These are phyloP conservation scores for Penicillium daleae DNA, from an alignment of 495 filamentous ascomycete genomes.

Conservation along the genomic window DNA sequence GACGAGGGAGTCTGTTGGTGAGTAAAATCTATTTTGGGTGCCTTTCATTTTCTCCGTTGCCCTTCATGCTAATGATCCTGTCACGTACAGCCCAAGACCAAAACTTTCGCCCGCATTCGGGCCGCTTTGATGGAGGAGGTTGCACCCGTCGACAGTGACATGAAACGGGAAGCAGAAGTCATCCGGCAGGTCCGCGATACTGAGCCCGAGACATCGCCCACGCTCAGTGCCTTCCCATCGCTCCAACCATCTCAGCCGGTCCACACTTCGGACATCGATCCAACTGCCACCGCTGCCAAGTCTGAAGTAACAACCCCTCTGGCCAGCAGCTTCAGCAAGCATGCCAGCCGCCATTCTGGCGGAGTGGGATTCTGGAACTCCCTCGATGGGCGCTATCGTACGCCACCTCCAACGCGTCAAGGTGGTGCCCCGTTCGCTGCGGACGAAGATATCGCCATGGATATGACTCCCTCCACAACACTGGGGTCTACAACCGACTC, in stretches of 20 bases:
- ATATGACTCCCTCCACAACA: conserved; percentile 65
- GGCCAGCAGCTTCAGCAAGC: conserved; percentile 71
- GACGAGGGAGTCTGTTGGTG: conserved; percentile 87
- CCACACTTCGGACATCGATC: conserved; percentile 56
- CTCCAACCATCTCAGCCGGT: conserved; percentile 55
- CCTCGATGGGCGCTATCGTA: conserved; percentile 65
- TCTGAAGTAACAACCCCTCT: conserved; percentile 46
- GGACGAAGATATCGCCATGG: conserved; percentile 78
- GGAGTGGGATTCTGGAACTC: conserved; percentile 81
- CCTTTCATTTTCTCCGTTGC: neutral
- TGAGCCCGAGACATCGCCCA: conserved; percentile 50
- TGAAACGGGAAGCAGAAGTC: conserved; percentile 90
- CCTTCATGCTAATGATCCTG: neutral
- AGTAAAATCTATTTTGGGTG: conserved; percentile 23
- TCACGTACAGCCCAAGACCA: conserved; percentile 79
- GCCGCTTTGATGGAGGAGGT: conserved; percentile 88
- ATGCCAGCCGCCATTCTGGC: conserved; percentile 69
- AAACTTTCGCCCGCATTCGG: conserved; percentile 89
- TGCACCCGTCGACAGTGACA: conserved; percentile 83
- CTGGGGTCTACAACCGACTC: conserved; percentile 37
- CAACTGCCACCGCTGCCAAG: conserved; percentile 65
- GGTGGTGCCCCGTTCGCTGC: conserved; percentile 61
- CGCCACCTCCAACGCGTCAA: conserved; percentile 63
- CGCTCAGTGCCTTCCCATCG: conserved; percentile 41
- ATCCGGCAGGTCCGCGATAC: conserved; percentile 89